Evolutionary conservation across 192 early-diverging fungal species (phyloP).

Genomic region (Podila minutissima): DNA sequence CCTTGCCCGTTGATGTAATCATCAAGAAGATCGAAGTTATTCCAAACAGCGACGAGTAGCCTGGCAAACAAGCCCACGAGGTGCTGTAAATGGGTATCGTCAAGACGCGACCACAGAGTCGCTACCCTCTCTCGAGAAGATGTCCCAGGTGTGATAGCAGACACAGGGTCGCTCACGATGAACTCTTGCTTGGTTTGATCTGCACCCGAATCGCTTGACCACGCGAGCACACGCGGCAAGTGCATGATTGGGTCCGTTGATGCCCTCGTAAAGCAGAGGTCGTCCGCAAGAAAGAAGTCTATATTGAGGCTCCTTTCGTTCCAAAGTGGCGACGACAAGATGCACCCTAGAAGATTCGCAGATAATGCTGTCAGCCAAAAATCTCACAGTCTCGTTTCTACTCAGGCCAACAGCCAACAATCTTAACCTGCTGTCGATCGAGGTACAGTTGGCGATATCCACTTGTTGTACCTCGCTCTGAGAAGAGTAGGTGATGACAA

Average conservation of each 20-base stretch:
- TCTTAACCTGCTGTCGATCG: no score
- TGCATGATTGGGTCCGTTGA: neutral
- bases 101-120: conserved; percentile 9
- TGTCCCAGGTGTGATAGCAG: neutral
- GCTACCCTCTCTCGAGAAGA: neutral
- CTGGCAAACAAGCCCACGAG: conserved; percentile 3
- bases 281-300: no score
- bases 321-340: no score
- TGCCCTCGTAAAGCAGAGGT: neutral
- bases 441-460: neutral
- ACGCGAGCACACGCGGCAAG: neutral
- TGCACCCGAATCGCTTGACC: no score
- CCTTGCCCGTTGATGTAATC: neutral
- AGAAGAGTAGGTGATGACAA: neutral
- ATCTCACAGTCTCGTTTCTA: no score
- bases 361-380: no score
- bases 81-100: neutral
- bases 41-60: conserved; percentile 10
- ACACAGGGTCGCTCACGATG: neutral
- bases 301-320: no score
- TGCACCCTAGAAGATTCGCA: no score
- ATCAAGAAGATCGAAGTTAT: conserved; percentile 20
- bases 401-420: no score
- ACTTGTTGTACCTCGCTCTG: neutral
- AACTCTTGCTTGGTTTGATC: neutral